A percentile compares a stretch with the other conserved stretches of the same genome.
Conservation (phyloP, 108 stramenopile genomes). For the Cyclotella choctawhatcheeana region DNA sequence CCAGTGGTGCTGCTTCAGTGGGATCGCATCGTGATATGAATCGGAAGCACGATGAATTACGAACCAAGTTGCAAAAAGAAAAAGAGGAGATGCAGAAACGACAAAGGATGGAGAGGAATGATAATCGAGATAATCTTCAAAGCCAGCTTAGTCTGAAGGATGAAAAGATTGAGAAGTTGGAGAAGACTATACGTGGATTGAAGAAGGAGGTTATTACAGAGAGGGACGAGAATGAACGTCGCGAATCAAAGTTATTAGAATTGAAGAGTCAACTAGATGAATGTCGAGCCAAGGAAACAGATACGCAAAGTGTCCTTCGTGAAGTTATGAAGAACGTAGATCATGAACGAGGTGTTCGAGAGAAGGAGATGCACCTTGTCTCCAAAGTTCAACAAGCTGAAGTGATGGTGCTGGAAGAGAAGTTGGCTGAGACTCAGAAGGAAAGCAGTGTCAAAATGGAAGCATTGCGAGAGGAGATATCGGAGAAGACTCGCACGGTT, state of each 20-base stretch:
- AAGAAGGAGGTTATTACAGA: constrained; percentile 3
- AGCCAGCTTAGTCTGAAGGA: not conserved
- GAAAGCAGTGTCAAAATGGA: not conserved
- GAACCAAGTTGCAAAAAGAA: constrained; percentile 1
- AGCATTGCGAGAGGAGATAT: constrained; percentile 5
- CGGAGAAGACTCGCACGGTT: constrained; percentile 20
- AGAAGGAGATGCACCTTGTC: constrained; percentile 1
- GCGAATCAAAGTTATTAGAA: not conserved
- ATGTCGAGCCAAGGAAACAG: not conserved
- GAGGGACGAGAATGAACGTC: not conserved
- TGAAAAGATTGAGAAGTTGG: constrained; percentile 2
- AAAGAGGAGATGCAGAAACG: not conserved
- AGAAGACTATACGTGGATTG: not conserved
- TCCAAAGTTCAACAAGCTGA: constrained; percentile 7
- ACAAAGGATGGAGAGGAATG: not conserved
- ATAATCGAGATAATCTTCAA: not conserved
- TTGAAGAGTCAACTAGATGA: not conserved
- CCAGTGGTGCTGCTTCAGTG: not conserved
- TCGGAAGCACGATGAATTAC: not conserved
- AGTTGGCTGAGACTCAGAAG: constrained; percentile 4
- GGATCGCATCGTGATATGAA: not conserved
- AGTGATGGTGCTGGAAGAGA: constrained; percentile 1
- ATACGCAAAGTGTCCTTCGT: not conserved
- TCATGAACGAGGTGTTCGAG: constrained; percentile 9
- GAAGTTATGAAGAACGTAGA: constrained; percentile 23